A percentile compares a stretch with the other conserved stretches of the same genome.
phyloP scores from a whole-genome alignment of 805 yeast species.

The Candida hispaniensis region DNA sequence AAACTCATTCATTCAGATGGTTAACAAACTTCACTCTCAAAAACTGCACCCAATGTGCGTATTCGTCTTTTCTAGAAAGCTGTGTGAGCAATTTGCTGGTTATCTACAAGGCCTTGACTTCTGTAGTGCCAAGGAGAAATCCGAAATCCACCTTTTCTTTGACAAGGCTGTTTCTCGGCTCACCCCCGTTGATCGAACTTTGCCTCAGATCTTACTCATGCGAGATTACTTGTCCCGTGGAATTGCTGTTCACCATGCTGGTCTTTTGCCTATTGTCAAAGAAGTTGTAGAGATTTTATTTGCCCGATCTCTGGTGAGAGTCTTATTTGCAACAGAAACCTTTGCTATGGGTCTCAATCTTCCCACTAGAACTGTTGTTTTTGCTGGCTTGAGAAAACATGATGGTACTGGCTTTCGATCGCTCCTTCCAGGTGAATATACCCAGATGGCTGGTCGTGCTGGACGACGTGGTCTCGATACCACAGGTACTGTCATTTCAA shows the following conservation, averaged over 20 bases:
- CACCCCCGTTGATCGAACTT: slow-evolving; percentile 81
- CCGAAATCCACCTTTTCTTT: slow-evolving; percentile 87
- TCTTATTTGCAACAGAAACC: slow-evolving; percentile 93
- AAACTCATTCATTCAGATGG: slow-evolving; percentile 64
- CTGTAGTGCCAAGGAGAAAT: slow-evolving; percentile 72
- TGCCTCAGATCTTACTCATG: slow-evolving; percentile 81
- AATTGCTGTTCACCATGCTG: slow-evolving; percentile 94
- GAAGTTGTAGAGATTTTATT: slow-evolving; percentile 89
- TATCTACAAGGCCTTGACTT: slow-evolving; percentile 64
- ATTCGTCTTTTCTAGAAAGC: slow-evolving; percentile 86
- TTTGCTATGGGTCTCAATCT: slow-evolving; percentile 97
- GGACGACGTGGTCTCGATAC: slow-evolving; percentile 94
- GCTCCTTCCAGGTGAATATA: slow-evolving; percentile 89
- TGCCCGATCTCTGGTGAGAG: slow-evolving; percentile 76
- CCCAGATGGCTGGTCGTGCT: slow-evolving; percentile 98
- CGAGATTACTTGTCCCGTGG: slow-evolving; percentile 81
- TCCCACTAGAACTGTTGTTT: slow-evolving; percentile 94
- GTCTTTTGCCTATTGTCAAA: slow-evolving; percentile 82
- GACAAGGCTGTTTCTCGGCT: slow-evolving; percentile 80
- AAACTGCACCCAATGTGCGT: slow-evolving; percentile 82
- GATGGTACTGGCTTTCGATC: slow-evolving; percentile 79
- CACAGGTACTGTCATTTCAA: slow-evolving; percentile 88
- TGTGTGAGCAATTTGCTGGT: slow-evolving; percentile 88
- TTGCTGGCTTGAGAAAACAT: slow-evolving; percentile 74
- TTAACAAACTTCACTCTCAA: slow-evolving; percentile 55